Evolutionary conservation across 805 yeast genomes (phyloP).

Genomic region (Lachancea meyersii): DNA sequence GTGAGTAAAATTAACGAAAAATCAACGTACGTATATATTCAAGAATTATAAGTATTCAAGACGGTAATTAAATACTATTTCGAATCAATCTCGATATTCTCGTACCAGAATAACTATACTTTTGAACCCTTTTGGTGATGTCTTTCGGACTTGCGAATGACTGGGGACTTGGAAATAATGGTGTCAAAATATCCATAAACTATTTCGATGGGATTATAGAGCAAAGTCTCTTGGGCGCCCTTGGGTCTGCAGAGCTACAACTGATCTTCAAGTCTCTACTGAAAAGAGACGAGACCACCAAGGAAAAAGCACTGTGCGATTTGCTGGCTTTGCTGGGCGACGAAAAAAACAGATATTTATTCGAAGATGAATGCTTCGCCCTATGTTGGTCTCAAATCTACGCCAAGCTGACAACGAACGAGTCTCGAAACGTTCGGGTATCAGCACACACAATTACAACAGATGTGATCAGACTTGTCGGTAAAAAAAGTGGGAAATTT

Average conservation of each 20-base stretch:
- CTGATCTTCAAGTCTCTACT: slow-evolving; percentile 68
- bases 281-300: slow-evolving; percentile 79
- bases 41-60: too few relatives aligned
- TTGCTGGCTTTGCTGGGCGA: slow-evolving; percentile 34
- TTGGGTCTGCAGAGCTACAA: slow-evolving; percentile 39
- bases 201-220: slow-evolving; percentile 79
- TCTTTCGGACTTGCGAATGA: slow-evolving; percentile 27
- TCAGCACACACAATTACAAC: slow-evolving; percentile 63
- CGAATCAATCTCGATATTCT: too few relatives aligned
- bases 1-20: too few relatives aligned
- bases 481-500: slow-evolving; percentile 56
- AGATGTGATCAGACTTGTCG: slow-evolving; percentile 41
- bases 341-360: slow-evolving; percentile 14
- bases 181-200: slow-evolving; percentile 56
- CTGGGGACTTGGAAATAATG: slow-evolving; percentile 37
- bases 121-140: too few relatives aligned
- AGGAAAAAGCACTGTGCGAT: slow-evolving; percentile 69
- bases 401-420: slow-evolving; percentile 70
- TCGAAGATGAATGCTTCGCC: slow-evolving; percentile 49
- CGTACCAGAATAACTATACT: too few relatives aligned
- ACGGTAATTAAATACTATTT: too few relatives aligned
- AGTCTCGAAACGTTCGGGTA: slow-evolving; percentile 56
- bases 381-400: slow-evolving; percentile 74
- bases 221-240: slow-evolving; percentile 42
- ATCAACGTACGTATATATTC: too few relatives aligned